phyloP scores from a whole-genome alignment of 1,284 basidiomycete species.

The Puccinia novopanici region DNA sequence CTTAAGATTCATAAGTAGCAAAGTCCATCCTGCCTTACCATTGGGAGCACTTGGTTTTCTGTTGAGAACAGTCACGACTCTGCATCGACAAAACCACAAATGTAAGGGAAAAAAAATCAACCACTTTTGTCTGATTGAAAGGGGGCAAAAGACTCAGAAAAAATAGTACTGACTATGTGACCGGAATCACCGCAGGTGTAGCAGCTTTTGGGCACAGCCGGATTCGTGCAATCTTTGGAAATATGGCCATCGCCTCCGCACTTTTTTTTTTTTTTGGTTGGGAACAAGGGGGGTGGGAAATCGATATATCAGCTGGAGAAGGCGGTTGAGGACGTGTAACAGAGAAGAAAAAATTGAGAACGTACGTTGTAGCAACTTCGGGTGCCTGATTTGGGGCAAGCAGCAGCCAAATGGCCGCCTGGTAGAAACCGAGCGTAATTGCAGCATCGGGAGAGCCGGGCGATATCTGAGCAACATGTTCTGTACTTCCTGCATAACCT shows the following conservation, averaged over 20 bases:
- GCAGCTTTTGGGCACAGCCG: conserved; percentile 43
- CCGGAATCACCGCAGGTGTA: conserved; percentile 42
- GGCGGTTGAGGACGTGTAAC: not conserved
- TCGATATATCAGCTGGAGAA: not conserved
- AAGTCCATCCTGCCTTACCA: not conserved
- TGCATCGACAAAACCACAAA: not conserved
- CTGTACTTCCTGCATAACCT: not conserved
- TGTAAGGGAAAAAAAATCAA: not conserved
- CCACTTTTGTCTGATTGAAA: not conserved
- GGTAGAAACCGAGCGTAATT: not conserved
- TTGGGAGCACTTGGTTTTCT: conserved; percentile 23
- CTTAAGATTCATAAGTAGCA: not conserved
- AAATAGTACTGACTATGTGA: conserved; percentile 38
- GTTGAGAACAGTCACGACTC: conserved; percentile 49
- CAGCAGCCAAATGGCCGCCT: conserved; percentile 49
- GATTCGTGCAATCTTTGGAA: conserved; percentile 36
- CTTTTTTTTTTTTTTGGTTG: conserved; percentile 3
- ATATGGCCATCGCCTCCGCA: conserved; percentile 47
- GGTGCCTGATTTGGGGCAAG: conserved; percentile 48
- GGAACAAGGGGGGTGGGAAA: not conserved
- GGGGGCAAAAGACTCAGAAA: too few relatives aligned
- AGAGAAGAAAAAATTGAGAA: not conserved
- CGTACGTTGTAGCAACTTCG: conserved; percentile 47
- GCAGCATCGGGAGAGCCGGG: not conserved
- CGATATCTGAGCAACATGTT: not conserved